These are phyloP conservation scores for Coniochaeta hoffmannii DNA, from an alignment of 2,329 filamentous ascomycete species.

Conservation along the genomic window DNA sequence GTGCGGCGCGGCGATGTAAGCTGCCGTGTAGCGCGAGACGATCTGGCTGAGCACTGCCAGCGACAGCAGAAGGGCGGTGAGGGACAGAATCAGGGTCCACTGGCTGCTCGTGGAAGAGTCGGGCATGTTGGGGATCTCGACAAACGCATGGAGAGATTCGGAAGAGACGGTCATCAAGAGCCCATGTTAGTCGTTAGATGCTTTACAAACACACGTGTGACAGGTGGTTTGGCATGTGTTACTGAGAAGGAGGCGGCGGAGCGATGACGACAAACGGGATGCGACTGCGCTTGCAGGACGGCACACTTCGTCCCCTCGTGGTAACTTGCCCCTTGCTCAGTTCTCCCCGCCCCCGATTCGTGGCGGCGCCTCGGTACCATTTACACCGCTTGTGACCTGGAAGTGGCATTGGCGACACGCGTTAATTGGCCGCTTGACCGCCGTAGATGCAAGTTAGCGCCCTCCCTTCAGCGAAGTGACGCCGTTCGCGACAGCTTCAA, in stretches of 20 bases:
- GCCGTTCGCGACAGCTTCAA: background rate
- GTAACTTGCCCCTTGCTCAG: background rate
- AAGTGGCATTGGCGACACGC: background rate
- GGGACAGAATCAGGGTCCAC: constrained; percentile 50
- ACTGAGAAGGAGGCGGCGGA: constrained; percentile 6
- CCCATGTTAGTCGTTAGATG: background rate
- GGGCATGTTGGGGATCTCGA: constrained; percentile 33
- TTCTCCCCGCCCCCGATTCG: background rate
- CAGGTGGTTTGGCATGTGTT: constrained; percentile 4
- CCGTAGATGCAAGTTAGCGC: constrained; percentile 4
- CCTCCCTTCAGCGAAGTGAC: background rate
- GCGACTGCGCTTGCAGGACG: background rate
- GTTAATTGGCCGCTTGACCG: constrained; percentile 6
- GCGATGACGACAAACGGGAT: constrained; percentile 4
- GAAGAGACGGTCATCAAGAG: background rate
- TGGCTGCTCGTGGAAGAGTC: constrained; percentile 42
- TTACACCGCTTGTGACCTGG: background rate
- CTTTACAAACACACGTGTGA: background rate
- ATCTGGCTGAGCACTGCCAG: constrained; percentile 47
- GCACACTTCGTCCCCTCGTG: background rate
- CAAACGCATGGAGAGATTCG: background rate
- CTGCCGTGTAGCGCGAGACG: constrained; percentile 42
- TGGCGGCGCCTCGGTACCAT: background rate
- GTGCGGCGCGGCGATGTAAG: constrained; percentile 49
- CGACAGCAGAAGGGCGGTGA: constrained; percentile 50